These are phyloP conservation scores for Collybia sp. DNA, from an alignment of 768 basidiomycete genomes.

Conservation along the genomic window DNA sequence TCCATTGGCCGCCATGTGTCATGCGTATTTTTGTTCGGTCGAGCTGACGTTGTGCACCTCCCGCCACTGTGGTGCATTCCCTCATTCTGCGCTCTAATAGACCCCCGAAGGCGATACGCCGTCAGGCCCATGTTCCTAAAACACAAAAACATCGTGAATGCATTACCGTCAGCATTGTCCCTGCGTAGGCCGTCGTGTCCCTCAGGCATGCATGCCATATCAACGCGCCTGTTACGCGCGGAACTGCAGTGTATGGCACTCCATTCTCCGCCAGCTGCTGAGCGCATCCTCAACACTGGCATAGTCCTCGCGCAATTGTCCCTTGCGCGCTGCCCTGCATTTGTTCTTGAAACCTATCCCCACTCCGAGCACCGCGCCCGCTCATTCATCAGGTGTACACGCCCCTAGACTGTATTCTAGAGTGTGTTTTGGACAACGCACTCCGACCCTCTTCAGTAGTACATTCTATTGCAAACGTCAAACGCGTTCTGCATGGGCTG, in stretches of 20 bases:
- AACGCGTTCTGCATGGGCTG: no score
- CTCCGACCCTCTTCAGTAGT: not conserved
- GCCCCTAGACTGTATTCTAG: no score
- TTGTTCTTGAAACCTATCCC: no score
- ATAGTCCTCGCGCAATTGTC: not conserved
- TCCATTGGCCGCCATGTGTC: not conserved
- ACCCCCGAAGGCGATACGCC: constrained; percentile 2
- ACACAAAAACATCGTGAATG: no score
- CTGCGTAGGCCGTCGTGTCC: not conserved
- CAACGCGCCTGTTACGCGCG: no score
- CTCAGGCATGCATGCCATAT: not conserved
- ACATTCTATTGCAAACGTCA: not conserved
- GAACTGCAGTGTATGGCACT: not conserved
- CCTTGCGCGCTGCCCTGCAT: not conserved
- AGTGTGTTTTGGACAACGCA: not conserved
- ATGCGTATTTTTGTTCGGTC: no score
- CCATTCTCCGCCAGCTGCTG: not conserved
- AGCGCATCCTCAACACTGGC: not conserved
- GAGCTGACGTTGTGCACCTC: no score
- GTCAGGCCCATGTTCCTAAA: not conserved
- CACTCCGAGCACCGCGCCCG: not conserved
- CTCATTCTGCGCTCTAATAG: no score
- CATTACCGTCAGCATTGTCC: not conserved
- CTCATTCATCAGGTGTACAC: no score
- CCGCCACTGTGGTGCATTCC: no score